These are phyloP conservation scores for Asparagopsis taxiformis DNA, from an alignment of 31 red algal species.

Conservation along the genomic window DNA sequence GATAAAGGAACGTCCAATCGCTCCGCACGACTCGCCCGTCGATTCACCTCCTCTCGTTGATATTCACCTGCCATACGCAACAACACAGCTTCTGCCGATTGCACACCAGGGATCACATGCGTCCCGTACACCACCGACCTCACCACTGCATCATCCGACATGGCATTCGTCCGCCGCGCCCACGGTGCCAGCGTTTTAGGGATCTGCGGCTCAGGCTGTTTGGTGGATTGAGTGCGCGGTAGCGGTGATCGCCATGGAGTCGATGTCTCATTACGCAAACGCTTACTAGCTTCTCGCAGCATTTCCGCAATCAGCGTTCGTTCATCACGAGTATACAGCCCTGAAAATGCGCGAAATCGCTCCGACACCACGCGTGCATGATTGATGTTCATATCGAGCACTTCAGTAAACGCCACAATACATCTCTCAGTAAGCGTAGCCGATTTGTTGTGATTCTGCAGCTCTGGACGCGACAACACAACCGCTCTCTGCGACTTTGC, in stretches of 20 bases:
- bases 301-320: constrained; percentile 17
- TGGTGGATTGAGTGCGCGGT: background rate
- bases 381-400: constrained; percentile 15
- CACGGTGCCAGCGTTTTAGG: background rate
- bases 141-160: constrained; percentile 21
- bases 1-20: constrained; percentile 41
- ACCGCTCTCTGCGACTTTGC: background rate
- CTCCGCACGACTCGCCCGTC: constrained; percentile 5
- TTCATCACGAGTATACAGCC: constrained; percentile 43
- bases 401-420: constrained; percentile 17
- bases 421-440: constrained; percentile 18
- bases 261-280: constrained; percentile 19
- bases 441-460: constrained; percentile 31
- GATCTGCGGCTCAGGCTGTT: background rate
- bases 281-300: constrained; percentile 5
- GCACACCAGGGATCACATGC: constrained; percentile 36
- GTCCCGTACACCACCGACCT: constrained; percentile 35
- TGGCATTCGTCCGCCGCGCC: background rate
- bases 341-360: constrained; percentile 23
- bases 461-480: constrained; percentile 25
- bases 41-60: constrained; percentile 38
- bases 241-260: constrained; percentile 53
- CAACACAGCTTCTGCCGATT: constrained; percentile 35
- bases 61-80: constrained; percentile 44
- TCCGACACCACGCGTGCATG: constrained; percentile 9